Evolutionary conservation across 305 asterid genomes (phyloP), one percentile per base, ranked within the genome.

Genomic region (Solanum hybrid): DNA sequence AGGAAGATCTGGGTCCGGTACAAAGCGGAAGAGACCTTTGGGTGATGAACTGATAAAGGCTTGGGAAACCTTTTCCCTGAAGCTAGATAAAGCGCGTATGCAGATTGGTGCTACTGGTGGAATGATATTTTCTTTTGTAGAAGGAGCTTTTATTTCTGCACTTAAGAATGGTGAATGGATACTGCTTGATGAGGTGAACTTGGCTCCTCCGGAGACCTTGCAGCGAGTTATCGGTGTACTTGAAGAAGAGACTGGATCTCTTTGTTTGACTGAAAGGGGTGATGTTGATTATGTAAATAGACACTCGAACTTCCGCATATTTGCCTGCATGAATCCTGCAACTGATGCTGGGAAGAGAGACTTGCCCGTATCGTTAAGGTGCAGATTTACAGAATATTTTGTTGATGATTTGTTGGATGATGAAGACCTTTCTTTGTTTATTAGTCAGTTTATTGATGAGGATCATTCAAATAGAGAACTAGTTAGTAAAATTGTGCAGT

Each of bases 261-360:
- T 98, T 73, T 96, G 98, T 93, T 94, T 98, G 95, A 92, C 99
- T 90, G 99, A 98, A 93, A 94, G 98, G 91, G 99, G 99, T 89
- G 99, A 98, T 93, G 90, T 95, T 90, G 94, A 95, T 90, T 94
- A 95, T 92, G 92, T 98, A 87, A 31, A 37, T 51, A 95, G 99
- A 89, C 94, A 95, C 92, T 91, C 95, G 38, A 91, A 95, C 91
- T 98, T 98, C 87, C 98, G 99, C 79, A 91, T 98, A 90, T 98
- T 98, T 92, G 98, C 99, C 84, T 98, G 99, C 94, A 98, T 98
- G 99, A 98, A 98, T 93, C 99, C 99, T 73, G 99, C 99, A 17
- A 98, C 98, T 91, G 99, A 98, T 95, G 98, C 99, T 91, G 99
- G 99, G 78, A 98, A 98, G 94, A 95, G 97, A 93, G 98, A 98